These are phyloP conservation scores for Scolecobasidium constrictum DNA, from an alignment of 2,329 filamentous ascomycete species.

Conservation along the genomic window DNA sequence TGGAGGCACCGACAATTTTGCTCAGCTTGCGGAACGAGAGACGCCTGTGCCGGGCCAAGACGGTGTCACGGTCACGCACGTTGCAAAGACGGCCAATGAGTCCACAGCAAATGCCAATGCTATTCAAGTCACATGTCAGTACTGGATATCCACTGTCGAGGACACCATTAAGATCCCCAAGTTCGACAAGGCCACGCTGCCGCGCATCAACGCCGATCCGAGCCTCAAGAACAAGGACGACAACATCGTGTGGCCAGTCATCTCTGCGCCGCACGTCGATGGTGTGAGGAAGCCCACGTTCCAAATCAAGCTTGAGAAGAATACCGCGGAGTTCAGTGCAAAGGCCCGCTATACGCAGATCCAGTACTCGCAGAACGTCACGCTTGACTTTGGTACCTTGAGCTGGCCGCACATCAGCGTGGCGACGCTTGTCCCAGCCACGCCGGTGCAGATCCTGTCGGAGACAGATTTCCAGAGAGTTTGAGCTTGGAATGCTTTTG, in stretches of 20 bases:
- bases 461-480: too few species aligned
- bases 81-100: not conserved
- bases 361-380: conserved; percentile 27
- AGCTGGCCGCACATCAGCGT: conserved; percentile 17
- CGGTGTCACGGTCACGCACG: not conserved
- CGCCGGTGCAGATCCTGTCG: too few species aligned
- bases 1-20: conserved; percentile 20
- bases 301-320: too few species aligned
- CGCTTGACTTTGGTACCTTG: conserved; percentile 18
- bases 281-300: conserved; percentile 12
- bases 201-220: too few species aligned
- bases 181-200: conserved; percentile 5
- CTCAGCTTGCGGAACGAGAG: conserved; percentile 16
- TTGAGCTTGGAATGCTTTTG: too few species aligned
- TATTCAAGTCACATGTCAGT: conserved; percentile 17
- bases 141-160: conserved; percentile 23
- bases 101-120: conserved; percentile 17
- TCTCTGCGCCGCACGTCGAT: not conserved
- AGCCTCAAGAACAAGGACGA: too few species aligned
- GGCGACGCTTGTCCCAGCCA: conserved; percentile 3
- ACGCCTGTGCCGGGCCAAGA: not conserved
- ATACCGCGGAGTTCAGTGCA: too few species aligned
- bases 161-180: conserved; percentile 11
- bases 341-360: conserved; percentile 21
- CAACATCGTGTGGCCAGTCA: not conserved